These are phyloP conservation scores for Cetraspora pellucida DNA, from an alignment of 192 early-diverging fungal species.

Conservation along the genomic window DNA sequence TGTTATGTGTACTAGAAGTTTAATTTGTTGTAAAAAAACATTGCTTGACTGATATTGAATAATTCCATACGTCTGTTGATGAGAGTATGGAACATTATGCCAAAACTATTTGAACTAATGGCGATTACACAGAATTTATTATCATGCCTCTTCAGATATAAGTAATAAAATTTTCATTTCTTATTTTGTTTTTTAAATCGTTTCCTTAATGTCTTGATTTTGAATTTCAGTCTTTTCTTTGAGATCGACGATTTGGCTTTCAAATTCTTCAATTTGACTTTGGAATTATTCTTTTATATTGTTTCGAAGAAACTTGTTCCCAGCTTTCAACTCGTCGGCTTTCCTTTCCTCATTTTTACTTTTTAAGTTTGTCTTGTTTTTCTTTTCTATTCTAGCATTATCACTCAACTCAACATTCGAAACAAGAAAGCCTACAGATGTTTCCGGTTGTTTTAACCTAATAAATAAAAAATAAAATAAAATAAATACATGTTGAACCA, in stretches of 20 bases:
- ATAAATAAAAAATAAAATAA: neutral
- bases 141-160: no score
- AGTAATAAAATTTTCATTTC: neutral
- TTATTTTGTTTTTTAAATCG: neutral
- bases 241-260: constrained; percentile 3
- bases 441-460: neutral
- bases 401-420: no score
- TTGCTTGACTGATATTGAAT: no score
- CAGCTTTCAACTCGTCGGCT: constrained; percentile 4
- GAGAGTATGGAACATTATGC: no score
- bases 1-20: no score
- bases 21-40: no score
- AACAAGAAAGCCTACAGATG: no score
- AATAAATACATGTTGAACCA: constrained; percentile 4
- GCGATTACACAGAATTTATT: no score
- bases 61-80: no score
- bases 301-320: constrained; percentile 9
- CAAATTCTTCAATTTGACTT: constrained; percentile 11
- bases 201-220: constrained; percentile 14
- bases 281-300: neutral
- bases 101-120: no score
- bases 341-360: neutral
- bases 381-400: constrained; percentile 15
- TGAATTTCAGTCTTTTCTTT: constrained; percentile 16
- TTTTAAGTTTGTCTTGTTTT: constrained; percentile 13